A percentile compares a stretch with the other conserved stretches of the same genome.
Evolutionary conservation across 2,329 filamentous ascomycete genomes (phyloP).

Genomic region (Trichoderma arundinaceum): DNA sequence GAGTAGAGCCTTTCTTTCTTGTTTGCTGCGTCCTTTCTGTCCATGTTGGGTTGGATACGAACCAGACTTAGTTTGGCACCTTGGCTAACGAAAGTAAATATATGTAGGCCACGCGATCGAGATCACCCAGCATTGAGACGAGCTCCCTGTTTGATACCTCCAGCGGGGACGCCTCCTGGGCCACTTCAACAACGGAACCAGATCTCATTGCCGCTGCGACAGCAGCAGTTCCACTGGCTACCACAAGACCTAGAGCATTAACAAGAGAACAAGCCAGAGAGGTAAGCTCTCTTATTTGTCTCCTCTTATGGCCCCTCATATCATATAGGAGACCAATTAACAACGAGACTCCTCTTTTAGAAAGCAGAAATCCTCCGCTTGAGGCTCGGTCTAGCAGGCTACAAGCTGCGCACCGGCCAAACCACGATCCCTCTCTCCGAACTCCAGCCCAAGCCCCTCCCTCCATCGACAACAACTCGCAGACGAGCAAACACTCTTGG

Average conservation of each 20-base stretch:
- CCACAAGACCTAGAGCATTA: constrained; percentile 40
- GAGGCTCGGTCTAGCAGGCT: constrained; percentile 72
- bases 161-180: constrained; percentile 54
- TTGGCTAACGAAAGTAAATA: background rate
- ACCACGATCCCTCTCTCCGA: constrained; percentile 67
- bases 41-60: background rate
- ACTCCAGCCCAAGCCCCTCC: constrained; percentile 53
- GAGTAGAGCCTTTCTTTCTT: constrained; percentile 26
- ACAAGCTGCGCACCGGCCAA: constrained; percentile 78
- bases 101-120: constrained; percentile 35
- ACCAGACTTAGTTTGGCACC: background rate
- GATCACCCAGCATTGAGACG: constrained; percentile 48
- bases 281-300: constrained; percentile 43
- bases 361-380: constrained; percentile 70
- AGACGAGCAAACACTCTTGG: constrained; percentile 13
- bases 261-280: constrained; percentile 60
- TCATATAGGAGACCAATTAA: background rate
- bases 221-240: constrained; percentile 15
- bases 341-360: constrained; percentile 43
- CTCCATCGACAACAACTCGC: constrained; percentile 29
- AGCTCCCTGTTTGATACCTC: constrained; percentile 60
- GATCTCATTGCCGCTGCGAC: constrained; percentile 40
- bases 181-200: constrained; percentile 57
- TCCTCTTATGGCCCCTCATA: background rate
- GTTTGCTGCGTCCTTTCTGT: background rate